Base-by-base conservation (phyloP, 1,139 yeast genomes). In the Hyphopichia pseudoburtonii region DNA sequence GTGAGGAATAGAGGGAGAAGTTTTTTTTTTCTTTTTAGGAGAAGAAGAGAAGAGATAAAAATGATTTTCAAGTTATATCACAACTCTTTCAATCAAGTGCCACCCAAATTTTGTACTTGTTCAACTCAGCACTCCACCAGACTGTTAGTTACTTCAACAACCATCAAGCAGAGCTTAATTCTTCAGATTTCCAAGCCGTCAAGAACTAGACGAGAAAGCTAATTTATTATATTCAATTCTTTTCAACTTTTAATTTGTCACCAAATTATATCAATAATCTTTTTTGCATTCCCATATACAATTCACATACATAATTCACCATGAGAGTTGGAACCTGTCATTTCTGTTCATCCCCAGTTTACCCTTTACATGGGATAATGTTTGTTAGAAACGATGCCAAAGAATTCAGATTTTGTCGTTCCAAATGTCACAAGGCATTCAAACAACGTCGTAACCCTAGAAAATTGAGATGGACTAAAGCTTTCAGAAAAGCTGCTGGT, bases 361-460 rank as follows among this genome's bases (percentile, higher is more conserved):
- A 89, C 53, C 98, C 98, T 35, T 90, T 96, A 43, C 97, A 92
- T 59, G 99, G 99, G 47, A 89, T 94, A 61, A 86, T 87, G 86
- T 92, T 90, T 67, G 97, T 92, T 46, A 83, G 99, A 68, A 92
- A 92, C 63, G 99, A 92, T 57, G 96, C 97, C 50, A 92, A 92
- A 60, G 97, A 89, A 67, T 92, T 92, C 62, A 78, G 96, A 56
- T 92, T 92, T 72, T 92, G 99, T 64, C 88, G 97, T 64, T 89
- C 97, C 47, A 92, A 94, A 64, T 92, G 99, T 70, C 98, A 92
- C 70, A 88, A 89, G 62, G 86, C 92, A 41, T 92, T 92, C 82
- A 92, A 92, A 66, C 95, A 89, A 74, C 90, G 96, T 76, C 85
- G 99, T 69, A 92, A 92, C 72, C 99, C 99, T 53, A 85, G 99